A percentile compares a stretch with the other conserved stretches of the same genome.
Conservation (phyloP, 805 yeast species). For the Ogataea salicorniae region DNA sequence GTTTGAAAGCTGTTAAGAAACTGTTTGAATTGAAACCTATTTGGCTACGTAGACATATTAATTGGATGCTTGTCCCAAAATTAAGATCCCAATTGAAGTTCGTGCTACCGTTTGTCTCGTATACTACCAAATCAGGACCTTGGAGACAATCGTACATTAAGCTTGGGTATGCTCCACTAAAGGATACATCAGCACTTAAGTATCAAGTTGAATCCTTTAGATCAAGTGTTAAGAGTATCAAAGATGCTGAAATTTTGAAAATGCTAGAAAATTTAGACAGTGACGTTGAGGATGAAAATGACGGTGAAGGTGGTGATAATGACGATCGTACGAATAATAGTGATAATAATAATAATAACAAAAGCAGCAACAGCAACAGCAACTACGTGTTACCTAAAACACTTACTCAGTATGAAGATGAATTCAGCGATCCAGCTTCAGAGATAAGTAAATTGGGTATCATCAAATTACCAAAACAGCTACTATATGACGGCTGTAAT, state of each 20-base stretch:
- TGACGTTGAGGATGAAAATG: conserved; percentile 5
- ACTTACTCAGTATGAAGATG: conserved; percentile 13
- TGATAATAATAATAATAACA: too few species aligned
- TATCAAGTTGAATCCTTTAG: conserved; percentile 88
- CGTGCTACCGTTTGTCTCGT: conserved; percentile 82
- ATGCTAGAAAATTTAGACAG: conserved; percentile 23
- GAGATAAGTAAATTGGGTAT: conserved; percentile 18
- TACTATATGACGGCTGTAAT: conserved; percentile 66
- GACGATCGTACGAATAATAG: too few species aligned
- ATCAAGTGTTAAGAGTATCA: conserved; percentile 26
- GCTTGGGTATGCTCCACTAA: conserved; percentile 74
- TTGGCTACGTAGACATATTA: conserved; percentile 77
- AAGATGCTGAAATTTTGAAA: conserved; percentile 20
- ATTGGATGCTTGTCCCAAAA: conserved; percentile 46
- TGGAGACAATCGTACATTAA: conserved; percentile 85
- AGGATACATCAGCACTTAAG: conserved; percentile 45
- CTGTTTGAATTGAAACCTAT: conserved; percentile 71
- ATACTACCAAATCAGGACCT: conserved; percentile 82
- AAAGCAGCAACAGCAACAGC: too few species aligned
- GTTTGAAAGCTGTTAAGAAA: conserved; percentile 37
- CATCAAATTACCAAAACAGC: conserved; percentile 36
- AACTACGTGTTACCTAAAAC: conserved; percentile 19
- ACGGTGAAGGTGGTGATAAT: too few species aligned
- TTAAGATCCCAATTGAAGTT: conserved; percentile 49
- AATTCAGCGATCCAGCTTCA: conserved; percentile 19